phyloP scores from a whole-genome alignment of 2,329 filamentous ascomycete genomes.

The Alternaria postmessia region DNA sequence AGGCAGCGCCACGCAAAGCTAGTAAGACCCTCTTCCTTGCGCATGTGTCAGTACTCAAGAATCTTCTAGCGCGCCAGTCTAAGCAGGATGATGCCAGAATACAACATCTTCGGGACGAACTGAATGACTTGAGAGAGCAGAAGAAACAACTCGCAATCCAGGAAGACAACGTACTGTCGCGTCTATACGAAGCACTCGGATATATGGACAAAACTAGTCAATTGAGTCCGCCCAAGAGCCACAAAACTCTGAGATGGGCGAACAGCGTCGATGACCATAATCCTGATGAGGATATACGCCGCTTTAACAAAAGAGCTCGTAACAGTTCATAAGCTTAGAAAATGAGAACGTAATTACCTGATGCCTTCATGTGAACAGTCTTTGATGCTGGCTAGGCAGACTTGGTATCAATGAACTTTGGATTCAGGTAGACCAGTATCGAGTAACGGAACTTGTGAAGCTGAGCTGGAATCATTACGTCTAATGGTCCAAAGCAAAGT shows the following conservation, averaged over 20 bases:
- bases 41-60: not conserved
- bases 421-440: no score
- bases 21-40: not conserved
- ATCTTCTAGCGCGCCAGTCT: not conserved
- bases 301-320: constrained; percentile 1
- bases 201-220: not conserved
- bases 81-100: not conserved
- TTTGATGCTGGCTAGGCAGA: no score
- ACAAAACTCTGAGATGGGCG: not conserved
- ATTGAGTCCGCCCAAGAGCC: not conserved
- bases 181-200: not conserved
- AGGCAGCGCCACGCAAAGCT: not conserved
- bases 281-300: not conserved
- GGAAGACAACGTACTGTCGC: not conserved
- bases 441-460: no score
- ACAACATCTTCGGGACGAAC: not conserved
- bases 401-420: no score
- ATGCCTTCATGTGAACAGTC: no score
- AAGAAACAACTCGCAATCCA: not conserved
- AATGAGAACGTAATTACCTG: not conserved
- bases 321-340: not conserved
- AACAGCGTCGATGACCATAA: not conserved
- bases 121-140: not conserved
- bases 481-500: no score
- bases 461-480: no score